Evolutionary conservation across 768 basidiomycete genomes (phyloP).

Genomic region (Suillus plorans): DNA sequence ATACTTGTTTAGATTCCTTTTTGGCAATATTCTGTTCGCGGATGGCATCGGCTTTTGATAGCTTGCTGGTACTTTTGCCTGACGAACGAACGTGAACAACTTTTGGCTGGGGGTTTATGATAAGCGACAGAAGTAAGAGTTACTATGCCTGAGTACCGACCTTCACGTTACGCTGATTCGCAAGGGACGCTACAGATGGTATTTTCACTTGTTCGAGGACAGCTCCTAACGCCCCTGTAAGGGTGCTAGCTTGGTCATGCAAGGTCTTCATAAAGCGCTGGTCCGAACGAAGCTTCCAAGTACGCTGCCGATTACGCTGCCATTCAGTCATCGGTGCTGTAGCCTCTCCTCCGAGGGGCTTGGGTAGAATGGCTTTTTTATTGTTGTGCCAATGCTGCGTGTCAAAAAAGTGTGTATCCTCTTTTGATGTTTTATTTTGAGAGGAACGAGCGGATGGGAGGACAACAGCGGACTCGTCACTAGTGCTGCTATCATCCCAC

Average conservation of each 20-base stretch:
- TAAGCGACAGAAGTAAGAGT: background rate
- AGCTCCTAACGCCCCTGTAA: conserved; percentile 62
- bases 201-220: conserved; percentile 56
- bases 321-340: conserved; percentile 31
- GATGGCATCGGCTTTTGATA: conserved; percentile 40
- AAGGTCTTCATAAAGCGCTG: conserved; percentile 60
- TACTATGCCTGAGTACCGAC: conserved; percentile 2
- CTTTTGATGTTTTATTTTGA: conserved; percentile 24
- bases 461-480: conserved; percentile 17
- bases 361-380: conserved; percentile 47
- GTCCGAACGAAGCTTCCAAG: conserved; percentile 38
- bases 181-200: conserved; percentile 32
- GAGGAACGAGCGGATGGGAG: background rate
- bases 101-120: conserved; percentile 12
- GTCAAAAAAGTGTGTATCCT: conserved; percentile 48
- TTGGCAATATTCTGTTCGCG: conserved; percentile 45
- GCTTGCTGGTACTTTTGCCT: conserved; percentile 29
- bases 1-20: conserved; percentile 41
- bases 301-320: conserved; percentile 38
- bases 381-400: conserved; percentile 61
- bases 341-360: conserved; percentile 50
- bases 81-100: conserved; percentile 15
- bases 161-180: conserved; percentile 14
- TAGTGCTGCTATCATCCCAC: conserved; percentile 15
- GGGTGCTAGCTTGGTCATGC: conserved; percentile 57